Base-by-base conservation (phyloP, 805 yeast genomes). In the Scheffersomyces coipomensis region DNA sequence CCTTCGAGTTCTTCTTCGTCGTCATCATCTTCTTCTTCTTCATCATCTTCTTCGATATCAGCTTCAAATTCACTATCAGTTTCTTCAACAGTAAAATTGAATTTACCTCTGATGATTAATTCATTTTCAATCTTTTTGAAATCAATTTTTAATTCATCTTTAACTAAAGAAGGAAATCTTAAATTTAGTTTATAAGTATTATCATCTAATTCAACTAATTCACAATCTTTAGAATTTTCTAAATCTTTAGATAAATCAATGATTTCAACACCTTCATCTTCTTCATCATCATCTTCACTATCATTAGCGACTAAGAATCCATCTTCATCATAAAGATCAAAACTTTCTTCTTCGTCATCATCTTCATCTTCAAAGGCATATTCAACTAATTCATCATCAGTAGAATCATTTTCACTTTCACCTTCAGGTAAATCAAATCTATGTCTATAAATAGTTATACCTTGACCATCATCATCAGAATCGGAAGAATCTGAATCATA, bases 161-260 rank as follows among this genome's bases (percentile, higher is more conserved):
- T 60, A 38, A 61, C 58, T 31, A 69, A 49, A 6, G 71, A 59
- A 10, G 75, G 75, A 33, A 69, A 63, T 50, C 74, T 62, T 44
- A 69, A 53, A 41, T 55, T 59, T 50, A 69, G 60, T 46, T 66
- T 65, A 52, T 67, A 68, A 12, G 61, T 58, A 41, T 62, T 54
- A 27, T 66, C 70, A 39, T 66, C 66, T 17, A 64, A 46, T 47
- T 68, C 63, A 19, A 56, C 51, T 42, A 68, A 58, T 52, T 69
- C 74, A 48, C 71, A 68, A 52, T 69, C 75, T 44, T 68, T 68
- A 29, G 70, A 62, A 52, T 65, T 57, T 44, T 60, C 63, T 48
- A 69, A 63, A 51, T 69, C 75, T 32, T 60, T 59, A 33, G 68
- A 52, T 51, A 68, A 63, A 47, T 69, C 75, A 45, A 68, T 62